phyloP scores from a whole-genome alignment of 2,329 filamentous ascomycete species.

The Epichloe gansuensis region DNA sequence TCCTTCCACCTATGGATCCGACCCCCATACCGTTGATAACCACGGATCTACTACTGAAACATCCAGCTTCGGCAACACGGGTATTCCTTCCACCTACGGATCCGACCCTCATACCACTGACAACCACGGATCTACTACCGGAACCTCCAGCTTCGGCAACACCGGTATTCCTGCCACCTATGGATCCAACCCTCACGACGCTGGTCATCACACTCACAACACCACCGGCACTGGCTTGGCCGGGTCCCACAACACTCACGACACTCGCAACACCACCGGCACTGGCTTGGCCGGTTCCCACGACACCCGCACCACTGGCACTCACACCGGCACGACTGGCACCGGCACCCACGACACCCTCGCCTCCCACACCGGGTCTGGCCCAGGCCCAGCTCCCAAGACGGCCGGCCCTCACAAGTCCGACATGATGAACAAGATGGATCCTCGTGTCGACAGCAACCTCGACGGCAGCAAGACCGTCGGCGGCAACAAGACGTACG shows the following conservation, averaged over 20 bases:
- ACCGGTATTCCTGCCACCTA: no score
- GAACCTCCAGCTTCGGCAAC: no score
- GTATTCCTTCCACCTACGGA: neutral
- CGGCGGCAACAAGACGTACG: slow-evolving; percentile 38
- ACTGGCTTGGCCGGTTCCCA: neutral
- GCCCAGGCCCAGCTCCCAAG: slow-evolving; percentile 20
- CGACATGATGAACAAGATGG: slow-evolving; percentile 40
- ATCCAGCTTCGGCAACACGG: no score
- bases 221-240: neutral
- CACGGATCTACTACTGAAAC: slow-evolving; percentile 1
- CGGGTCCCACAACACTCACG: no score
- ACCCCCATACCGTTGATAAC: slow-evolving; percentile 14
- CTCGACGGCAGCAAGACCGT: slow-evolving; percentile 41
- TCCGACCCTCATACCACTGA: no score
- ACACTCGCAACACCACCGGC: slow-evolving; percentile 1
- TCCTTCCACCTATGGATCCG: slow-evolving; percentile 15
- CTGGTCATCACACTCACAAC: slow-evolving; percentile 3
- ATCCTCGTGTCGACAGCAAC: slow-evolving; percentile 43
- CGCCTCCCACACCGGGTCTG: slow-evolving; percentile 6
- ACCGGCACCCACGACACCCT: slow-evolving; percentile 2
- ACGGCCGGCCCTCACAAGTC: slow-evolving; percentile 33
- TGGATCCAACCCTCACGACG: neutral
- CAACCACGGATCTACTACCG: no score
- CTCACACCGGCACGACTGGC: neutral
- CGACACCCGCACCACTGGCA: neutral